These are phyloP conservation scores for Fusarium sp. DNA, from an alignment of 2,329 filamentous ascomycete species.

Conservation along the genomic window DNA sequence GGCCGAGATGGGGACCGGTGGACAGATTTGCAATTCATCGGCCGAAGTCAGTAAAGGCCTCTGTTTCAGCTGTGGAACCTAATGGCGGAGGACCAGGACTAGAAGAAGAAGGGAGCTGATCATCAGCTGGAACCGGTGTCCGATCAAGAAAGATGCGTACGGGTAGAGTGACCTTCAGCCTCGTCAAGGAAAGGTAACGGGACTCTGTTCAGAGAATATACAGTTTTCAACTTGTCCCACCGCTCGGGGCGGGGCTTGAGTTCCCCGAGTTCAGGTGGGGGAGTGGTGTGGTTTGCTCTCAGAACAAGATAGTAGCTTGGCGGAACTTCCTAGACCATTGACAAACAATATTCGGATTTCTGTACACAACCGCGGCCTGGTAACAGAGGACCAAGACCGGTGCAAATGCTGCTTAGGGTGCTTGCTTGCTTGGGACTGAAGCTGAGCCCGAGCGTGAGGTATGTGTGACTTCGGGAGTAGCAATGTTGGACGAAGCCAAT, in stretches of 20 bases:
- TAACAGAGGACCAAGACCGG: conserved; percentile 16
- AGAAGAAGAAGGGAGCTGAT: conserved; percentile 34
- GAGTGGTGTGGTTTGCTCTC: conserved; percentile 3
- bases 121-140: conserved; percentile 1
- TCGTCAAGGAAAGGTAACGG: not conserved
- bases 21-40: conserved; percentile 19
- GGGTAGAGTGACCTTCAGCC: not conserved
- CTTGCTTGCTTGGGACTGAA: not conserved
- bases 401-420: conserved; percentile 10
- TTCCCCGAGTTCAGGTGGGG: conserved; percentile 22
- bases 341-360: not conserved
- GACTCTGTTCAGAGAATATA: not conserved
- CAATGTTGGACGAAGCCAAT: conserved; percentile 19
- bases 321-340: not conserved
- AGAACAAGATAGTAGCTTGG: conserved; percentile 5
- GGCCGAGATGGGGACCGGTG: conserved; percentile 30
- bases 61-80: conserved; percentile 32
- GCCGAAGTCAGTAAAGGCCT: conserved; percentile 11
- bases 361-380: conserved; percentile 2
- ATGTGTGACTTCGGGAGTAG: conserved; percentile 34
- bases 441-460: conserved; percentile 11
- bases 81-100: conserved; percentile 24
- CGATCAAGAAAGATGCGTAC: not conserved
- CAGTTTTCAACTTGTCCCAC: conserved; percentile 18
- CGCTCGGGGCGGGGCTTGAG: conserved; percentile 30